Base-by-base conservation (phyloP, 768 basidiomycete genomes). In the Daedaleopsis sinensis region DNA sequence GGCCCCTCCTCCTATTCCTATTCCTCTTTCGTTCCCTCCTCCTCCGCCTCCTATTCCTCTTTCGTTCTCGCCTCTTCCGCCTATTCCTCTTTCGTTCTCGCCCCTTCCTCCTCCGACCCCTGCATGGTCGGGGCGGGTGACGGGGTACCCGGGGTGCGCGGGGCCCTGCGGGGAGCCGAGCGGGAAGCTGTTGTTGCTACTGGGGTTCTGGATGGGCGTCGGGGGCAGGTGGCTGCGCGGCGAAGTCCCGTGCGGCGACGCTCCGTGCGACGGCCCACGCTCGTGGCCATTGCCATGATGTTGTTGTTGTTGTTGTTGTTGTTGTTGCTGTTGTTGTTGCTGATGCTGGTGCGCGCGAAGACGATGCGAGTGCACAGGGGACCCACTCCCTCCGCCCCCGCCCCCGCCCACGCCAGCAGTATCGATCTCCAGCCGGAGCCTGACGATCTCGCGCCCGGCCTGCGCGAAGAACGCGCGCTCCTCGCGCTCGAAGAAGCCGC, bases 401-500 rank as follows among this genome's bases (percentile, higher is more conserved):
- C n/a, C n/a, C n/a, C n/a, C n/a, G n/a, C n/a, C n/a, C n/a, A n/a
- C n/a, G n/a, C n/a, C n/a, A n/a, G n/a, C n/a, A n/a, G 87, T 72
- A 72, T 90, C 89, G 57, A 90, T 79, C 70, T 91, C 89, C 43
- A 90, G 82, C 24, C 87, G 82, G 32, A 90, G 86, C 27, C 89
- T 85, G 44, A 91, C 84, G 65, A 91, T 89, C 72, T 91, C 90
- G 62, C 84, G 87, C 23, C 89, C 90, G 0, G 88, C 87, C 67
- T 89, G 85, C 1, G 89, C 89, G 65, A 93, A 93, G 73, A 90
- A 93, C 9, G 87, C 87, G 57, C 90, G 87, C 67, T 93, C 90
- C 72, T 93, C 88, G 0, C 84, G 79, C 64, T 85, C 82, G 71
- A 93, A 93, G 71, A 82, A 91, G 32, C 85, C 84, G 52, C 85